Conservation (phyloP, 192 early-diverging fungal genomes). For the Backusella westeae region DNA sequence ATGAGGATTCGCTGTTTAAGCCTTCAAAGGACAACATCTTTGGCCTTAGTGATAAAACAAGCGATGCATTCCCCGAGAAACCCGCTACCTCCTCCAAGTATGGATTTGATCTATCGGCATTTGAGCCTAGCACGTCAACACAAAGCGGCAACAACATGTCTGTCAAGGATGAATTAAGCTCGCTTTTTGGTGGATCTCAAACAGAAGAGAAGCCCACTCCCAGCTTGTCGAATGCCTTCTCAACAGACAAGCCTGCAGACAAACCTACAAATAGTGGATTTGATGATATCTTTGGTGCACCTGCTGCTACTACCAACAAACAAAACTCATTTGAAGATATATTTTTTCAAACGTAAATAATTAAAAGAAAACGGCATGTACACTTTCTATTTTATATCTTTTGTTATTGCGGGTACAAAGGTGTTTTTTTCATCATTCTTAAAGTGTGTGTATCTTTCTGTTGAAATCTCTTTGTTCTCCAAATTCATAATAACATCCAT, state of each 20-base stretch:
- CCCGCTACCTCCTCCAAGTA: slow-evolving; percentile 19
- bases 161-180: slow-evolving; percentile 23
- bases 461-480: too few species aligned
- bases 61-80: not conserved
- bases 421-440: not conserved
- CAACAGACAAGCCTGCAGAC: not conserved
- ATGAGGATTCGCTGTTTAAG: not conserved
- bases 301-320: not conserved
- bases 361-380: not conserved
- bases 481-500: too few species aligned
- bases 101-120: slow-evolving; percentile 32
- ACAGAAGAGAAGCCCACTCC: not conserved
- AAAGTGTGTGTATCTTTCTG: not conserved
- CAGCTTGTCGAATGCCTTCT: not conserved
- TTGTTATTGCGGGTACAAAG: not conserved
- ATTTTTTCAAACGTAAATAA: slow-evolving; percentile 3
- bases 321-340: slow-evolving; percentile 1
- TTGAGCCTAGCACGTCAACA: slow-evolving; percentile 5
- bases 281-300: slow-evolving; percentile 6
- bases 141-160: not conserved
- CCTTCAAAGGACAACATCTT: not conserved
- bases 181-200: slow-evolving; percentile 11
- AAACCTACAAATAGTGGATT: not conserved
- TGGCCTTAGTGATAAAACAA: not conserved
- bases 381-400: not conserved